These are phyloP conservation scores for Marasmius sp. DNA, from an alignment of 1,284 basidiomycete genomes.

Conservation along the genomic window DNA sequence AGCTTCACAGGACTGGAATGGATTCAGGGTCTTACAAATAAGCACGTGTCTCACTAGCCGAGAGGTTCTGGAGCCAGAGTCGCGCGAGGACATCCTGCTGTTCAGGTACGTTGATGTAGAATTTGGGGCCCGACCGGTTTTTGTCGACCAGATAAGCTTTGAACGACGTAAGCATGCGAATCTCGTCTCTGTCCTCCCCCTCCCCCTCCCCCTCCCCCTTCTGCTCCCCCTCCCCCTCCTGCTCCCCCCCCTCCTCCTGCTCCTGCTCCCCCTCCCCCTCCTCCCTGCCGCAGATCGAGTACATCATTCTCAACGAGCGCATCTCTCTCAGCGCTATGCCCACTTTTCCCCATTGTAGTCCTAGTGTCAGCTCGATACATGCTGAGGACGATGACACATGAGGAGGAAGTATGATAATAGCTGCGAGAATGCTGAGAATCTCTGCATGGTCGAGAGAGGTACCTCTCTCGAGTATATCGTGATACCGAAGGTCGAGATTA, in stretches of 20 bases:
- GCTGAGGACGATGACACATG: not conserved
- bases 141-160: not conserved
- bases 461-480: constrained; percentile 13
- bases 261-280: no score
- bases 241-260: no score
- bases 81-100: no score
- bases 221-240: no score
- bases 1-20: no score
- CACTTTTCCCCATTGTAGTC: not conserved
- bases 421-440: not conserved
- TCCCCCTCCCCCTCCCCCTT: no score
- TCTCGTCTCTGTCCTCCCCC: no score
- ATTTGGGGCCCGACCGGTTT: not conserved
- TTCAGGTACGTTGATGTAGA: not conserved
- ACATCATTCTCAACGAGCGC: not conserved
- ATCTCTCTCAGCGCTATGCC: not conserved
- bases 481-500: constrained; percentile 21
- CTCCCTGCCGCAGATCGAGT: not conserved
- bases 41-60: no score
- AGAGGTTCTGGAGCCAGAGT: no score
- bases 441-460: not conserved
- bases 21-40: no score
- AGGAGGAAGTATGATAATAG: not conserved
- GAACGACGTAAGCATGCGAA: not conserved
- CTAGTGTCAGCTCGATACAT: not conserved